Base-by-base conservation (phyloP, 441 rosid species). In the Populus hybrid region DNA sequence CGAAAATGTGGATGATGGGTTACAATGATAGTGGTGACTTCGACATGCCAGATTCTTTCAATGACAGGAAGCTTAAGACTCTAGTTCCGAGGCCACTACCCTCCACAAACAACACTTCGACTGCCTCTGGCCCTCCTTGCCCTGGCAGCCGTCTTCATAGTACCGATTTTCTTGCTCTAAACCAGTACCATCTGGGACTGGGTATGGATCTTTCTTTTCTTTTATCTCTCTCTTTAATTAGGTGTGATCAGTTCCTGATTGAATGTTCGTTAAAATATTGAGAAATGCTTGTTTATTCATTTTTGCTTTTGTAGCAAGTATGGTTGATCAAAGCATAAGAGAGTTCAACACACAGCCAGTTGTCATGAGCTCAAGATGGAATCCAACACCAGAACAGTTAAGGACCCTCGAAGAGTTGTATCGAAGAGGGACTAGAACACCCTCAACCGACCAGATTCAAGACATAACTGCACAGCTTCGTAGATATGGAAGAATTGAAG, bases 321-420 rank as follows among this genome's bases (percentile, higher is more conserved):
- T 86, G 85, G 85, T 80, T 9, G 97, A 93, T 79, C 95, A 91
- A 76, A 84, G 79, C 86, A 93, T 89, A 82, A 89, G 89, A 71
- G 95, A 93, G 42, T 86, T 86, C 71, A 80, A 83, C 24, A n/a
- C 85, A 24, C 89, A 84, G 50, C 89, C 87, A 40, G 90, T 88
- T 30, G 93, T 90, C 61, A 94, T 90, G 78, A 92, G 91, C 84
- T 89, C 99, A 19, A 87, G 98, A 84, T 95, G 99, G 99, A 95
- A 93, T 73, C 99, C 99, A 23, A 95, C 97, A 3, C 93, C 97
- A 10, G 98, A 93, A 86, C 99, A 95, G 86, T 82, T 95, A 50
- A 83, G 92, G 66, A 87, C 90, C 19, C 97, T 95, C 1, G 99
- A 95, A 83, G 99, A 95, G 76, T 82, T 95, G 61, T 95, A 93